phyloP scores from a whole-genome alignment of 306 rosid species.

The Cotoneaster glaucophyllus region DNA sequence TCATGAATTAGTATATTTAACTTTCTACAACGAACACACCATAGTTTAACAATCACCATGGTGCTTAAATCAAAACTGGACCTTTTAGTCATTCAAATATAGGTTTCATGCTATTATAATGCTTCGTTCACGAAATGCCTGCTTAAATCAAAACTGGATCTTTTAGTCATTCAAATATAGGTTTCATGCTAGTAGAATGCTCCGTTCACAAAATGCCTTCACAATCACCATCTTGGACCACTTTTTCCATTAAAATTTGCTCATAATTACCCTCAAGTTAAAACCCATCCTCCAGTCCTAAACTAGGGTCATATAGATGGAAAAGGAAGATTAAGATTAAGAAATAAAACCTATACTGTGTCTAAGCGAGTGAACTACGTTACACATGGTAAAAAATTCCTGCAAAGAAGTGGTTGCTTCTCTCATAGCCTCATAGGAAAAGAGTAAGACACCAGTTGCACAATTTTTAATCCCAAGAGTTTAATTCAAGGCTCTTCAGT shows the following conservation, averaged over 20 bases:
- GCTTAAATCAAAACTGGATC: neutral
- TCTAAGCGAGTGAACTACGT: too few species aligned
- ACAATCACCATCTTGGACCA: neutral
- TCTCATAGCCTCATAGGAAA: too few species aligned
- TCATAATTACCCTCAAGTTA: neutral
- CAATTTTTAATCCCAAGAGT: neutral
- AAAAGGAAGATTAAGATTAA: neutral
- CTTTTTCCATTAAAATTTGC: neutral
- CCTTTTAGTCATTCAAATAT: neutral
- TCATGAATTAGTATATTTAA: neutral
- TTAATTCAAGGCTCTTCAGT: neutral
- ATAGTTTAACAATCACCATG: neutral
- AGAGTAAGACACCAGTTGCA: neutral
- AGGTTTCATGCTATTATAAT: neutral
- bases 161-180: neutral
- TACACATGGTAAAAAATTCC: too few species aligned
- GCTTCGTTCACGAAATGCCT: neutral
- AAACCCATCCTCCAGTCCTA: neutral
- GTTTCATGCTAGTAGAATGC: neutral
- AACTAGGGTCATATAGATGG: neutral
- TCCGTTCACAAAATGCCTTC: neutral
- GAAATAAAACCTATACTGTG: neutral
- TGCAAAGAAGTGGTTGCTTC: too few species aligned
- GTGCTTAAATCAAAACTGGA: neutral
- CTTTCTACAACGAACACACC: neutral